Evolutionary conservation across 2,329 filamentous ascomycete genomes (phyloP).

Genomic region (Dendryphion nanum): DNA sequence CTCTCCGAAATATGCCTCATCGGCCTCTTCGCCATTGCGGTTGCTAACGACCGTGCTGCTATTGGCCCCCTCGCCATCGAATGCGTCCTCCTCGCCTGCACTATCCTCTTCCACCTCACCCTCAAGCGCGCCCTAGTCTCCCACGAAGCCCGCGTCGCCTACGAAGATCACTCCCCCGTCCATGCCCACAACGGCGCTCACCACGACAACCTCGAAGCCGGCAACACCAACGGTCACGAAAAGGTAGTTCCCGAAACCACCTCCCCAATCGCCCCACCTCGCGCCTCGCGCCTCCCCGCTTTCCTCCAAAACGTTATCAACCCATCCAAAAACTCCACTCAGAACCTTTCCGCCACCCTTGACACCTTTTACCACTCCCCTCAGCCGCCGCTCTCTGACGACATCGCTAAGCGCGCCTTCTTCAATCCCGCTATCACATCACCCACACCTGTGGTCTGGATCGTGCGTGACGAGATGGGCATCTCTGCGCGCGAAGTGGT

Average conservation of each 20-base stretch:
- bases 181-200: slow-evolving; percentile 12
- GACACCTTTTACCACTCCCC: slow-evolving; percentile 32
- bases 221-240: slow-evolving; percentile 6
- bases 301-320: slow-evolving; percentile 33
- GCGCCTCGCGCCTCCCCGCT: slow-evolving; percentile 27
- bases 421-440: slow-evolving; percentile 45
- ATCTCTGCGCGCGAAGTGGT: slow-evolving; percentile 43
- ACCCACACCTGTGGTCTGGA: slow-evolving; percentile 46
- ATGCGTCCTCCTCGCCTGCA: slow-evolving; percentile 40
- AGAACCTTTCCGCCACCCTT: slow-evolving; percentile 27
- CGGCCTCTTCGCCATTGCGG: slow-evolving; percentile 46
- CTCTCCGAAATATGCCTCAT: slow-evolving; percentile 50
- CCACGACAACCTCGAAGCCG: slow-evolving; percentile 17
- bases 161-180: slow-evolving; percentile 21
- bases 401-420: slow-evolving; percentile 43
- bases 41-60: slow-evolving; percentile 33
- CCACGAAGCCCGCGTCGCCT: slow-evolving; percentile 29
- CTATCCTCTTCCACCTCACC: slow-evolving; percentile 42
- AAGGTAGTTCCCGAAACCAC: not conserved
- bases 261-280: slow-evolving; percentile 12
- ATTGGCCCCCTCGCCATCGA: slow-evolving; percentile 44
- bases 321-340: slow-evolving; percentile 31
- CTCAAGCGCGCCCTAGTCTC: slow-evolving; percentile 32
- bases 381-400: slow-evolving; percentile 29
- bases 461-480: slow-evolving; percentile 45